These are phyloP conservation scores for Priceomyces haplophilus DNA, from an alignment of 805 yeast species.

Conservation along the genomic window DNA sequence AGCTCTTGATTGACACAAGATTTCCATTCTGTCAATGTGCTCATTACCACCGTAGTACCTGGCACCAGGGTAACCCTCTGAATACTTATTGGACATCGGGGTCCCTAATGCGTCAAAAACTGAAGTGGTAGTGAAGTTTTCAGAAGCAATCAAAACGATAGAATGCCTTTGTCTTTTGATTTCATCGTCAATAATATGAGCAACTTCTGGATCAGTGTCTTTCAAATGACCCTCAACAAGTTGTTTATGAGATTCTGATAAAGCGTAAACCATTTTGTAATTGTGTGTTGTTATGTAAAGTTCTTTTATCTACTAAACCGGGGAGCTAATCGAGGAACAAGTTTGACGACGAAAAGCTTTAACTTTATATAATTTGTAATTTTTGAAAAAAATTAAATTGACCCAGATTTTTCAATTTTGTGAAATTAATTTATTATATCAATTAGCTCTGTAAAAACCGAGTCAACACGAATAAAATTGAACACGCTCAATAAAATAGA, in stretches of 20 bases:
- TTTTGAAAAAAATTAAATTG: conserved; percentile 2
- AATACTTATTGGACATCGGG: conserved; percentile 95
- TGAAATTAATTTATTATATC: background rate
- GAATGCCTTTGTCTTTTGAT: conserved; percentile 86
- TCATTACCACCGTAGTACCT: conserved; percentile 98
- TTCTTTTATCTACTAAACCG: background rate
- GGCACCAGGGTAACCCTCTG: conserved; percentile 98
- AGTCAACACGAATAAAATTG: no score
- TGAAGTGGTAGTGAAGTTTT: conserved; percentile 91
- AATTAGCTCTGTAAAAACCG: no score
- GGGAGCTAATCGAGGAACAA: background rate
- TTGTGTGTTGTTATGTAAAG: background rate
- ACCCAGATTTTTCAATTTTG: conserved; percentile 5
- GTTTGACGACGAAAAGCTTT: background rate
- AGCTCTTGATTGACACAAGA: conserved; percentile 88
- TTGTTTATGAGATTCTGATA: conserved; percentile 47
- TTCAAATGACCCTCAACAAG: conserved; percentile 61
- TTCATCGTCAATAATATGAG: conserved; percentile 71
- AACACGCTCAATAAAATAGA: no score
- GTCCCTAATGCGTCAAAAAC: conserved; percentile 94
- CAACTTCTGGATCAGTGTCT: conserved; percentile 83
- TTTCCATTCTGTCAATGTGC: conserved; percentile 87
- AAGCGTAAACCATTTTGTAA: conserved; percentile 41
- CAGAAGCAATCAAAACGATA: conserved; percentile 89
- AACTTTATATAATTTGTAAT: conserved; percentile 4